Evolutionary conservation across 2,329 filamentous ascomycete genomes (phyloP), one percentile per base, ranked within the genome.

Genomic region (Ascochyta rabiei): DNA sequence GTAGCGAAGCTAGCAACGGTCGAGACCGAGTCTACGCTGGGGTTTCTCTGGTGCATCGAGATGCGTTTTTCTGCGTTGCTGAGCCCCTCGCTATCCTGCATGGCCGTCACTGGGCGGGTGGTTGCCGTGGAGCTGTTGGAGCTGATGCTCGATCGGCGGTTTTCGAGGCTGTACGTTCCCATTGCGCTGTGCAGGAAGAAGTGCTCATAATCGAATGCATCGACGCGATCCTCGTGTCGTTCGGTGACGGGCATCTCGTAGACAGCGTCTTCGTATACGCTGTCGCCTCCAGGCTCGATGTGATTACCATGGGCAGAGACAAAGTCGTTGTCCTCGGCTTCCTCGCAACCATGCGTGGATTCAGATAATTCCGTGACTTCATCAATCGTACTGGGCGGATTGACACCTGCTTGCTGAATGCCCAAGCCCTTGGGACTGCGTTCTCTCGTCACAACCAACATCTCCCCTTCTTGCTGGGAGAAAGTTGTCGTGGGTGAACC

Each of bases 151-250:
- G 66, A 80, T 60, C 84, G 84, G 53, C 82, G 74, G n/a, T 79
- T 76, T 56, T 79, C 78, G 53, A 82, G 79, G 62, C 83, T 86
- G 68, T 91, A 87, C 2, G 84, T 91, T 6, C 91, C 92, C 83
- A 97, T 88, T 10, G 92, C 91, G 63, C 91, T 96, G 73, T 97
- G 92, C 13, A 97, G 81, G 74, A 96, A 96, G 77, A 97, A 97
- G 71, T 96, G 88, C 73, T 96, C 90, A 60, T 98, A 98, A 73
- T 98, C 93, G 68, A 98, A 98, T 1, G 93, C 93, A 74, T 98
- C 93, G 62, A 93, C 88, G 18, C 93, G 89, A 73, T 97, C 92
- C 76, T 98, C 93, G 68, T 98, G 93, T 0, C 91, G 91, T 48
- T 71, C 75, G 6, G 70, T 66, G 23, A 64, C 61, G 3, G 71